Conservation (phyloP, 495 filamentous ascomycete genomes). For the Parathielavia hyrcaniae region DNA sequence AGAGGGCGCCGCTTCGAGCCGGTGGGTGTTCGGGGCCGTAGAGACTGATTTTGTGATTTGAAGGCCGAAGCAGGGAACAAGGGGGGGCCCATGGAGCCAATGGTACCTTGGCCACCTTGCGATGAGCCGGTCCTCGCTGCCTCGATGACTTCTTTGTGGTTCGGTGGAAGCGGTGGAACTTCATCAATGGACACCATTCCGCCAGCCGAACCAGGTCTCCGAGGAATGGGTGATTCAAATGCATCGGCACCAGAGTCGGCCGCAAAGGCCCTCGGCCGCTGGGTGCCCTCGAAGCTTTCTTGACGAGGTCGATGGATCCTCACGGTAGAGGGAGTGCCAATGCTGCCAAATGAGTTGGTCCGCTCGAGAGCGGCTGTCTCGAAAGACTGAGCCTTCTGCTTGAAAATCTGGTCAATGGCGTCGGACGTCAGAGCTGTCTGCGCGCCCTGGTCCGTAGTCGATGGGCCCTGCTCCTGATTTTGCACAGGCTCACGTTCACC, state of each 20-base stretch:
- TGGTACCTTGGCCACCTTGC: constrained; percentile 39
- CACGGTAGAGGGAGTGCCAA: constrained; percentile 32
- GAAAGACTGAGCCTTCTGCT: constrained; percentile 34
- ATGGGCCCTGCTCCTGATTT: constrained; percentile 30
- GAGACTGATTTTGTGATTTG: constrained; percentile 37
- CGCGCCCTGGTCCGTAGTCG: constrained; percentile 58
- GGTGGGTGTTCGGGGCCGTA: constrained; percentile 68
- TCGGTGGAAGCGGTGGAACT: constrained; percentile 67
- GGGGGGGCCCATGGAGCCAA: constrained; percentile 76
- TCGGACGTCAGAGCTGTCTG: constrained; percentile 71
- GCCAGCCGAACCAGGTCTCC: constrained; percentile 64
- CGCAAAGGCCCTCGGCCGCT: constrained; percentile 33
- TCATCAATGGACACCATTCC: constrained; percentile 33
- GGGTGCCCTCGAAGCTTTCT: constrained; percentile 36
- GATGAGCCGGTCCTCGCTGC: constrained; percentile 57
- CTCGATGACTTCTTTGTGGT: constrained; percentile 78
- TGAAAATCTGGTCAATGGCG: constrained; percentile 61
- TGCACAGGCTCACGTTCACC: constrained; percentile 34
- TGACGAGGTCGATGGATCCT: constrained; percentile 35
- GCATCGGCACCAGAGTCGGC: constrained; percentile 24
- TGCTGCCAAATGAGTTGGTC: constrained; percentile 23
- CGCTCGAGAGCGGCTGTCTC: constrained; percentile 25
- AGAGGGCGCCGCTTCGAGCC: constrained; percentile 32
- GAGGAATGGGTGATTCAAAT: constrained; percentile 19
- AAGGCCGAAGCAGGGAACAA: constrained; percentile 75